Evolutionary conservation across 208 protist species (phyloP).

Genomic region (Naegleria lovaniensis): DNA sequence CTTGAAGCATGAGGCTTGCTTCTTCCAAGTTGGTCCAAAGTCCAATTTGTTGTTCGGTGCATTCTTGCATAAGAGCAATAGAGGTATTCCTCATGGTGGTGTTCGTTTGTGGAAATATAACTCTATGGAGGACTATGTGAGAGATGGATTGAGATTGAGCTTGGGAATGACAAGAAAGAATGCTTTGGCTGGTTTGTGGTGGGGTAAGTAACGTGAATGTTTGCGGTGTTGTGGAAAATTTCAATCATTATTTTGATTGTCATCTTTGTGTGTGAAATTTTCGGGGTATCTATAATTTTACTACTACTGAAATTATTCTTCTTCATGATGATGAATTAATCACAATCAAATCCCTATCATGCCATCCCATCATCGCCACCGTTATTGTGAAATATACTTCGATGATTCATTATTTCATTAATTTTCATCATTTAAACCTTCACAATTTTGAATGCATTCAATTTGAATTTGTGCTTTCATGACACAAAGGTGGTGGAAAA

Average conservation of each 20-base stretch:
- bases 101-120: constrained; percentile 12
- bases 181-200: constrained; percentile 1
- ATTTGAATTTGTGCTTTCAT: no score
- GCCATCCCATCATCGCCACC: no score
- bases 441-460: no score
- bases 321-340: background rate
- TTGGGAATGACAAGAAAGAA: constrained; percentile 9
- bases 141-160: background rate
- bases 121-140: background rate
- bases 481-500: background rate
- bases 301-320: background rate
- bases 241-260: background rate
- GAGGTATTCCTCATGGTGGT: background rate
- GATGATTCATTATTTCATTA: no score
- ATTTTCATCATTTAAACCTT: no score
- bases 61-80: background rate
- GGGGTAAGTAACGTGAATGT: background rate
- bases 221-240: background rate
- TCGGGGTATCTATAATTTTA: background rate
- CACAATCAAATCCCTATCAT: no score
- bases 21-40: background rate
- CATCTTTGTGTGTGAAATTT: background rate
- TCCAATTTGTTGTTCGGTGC: background rate
- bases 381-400: no score
- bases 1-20: background rate